These are phyloP conservation scores for Solanum tarapatanum DNA, from an alignment of 257 asterid species.

Conservation along the genomic window DNA sequence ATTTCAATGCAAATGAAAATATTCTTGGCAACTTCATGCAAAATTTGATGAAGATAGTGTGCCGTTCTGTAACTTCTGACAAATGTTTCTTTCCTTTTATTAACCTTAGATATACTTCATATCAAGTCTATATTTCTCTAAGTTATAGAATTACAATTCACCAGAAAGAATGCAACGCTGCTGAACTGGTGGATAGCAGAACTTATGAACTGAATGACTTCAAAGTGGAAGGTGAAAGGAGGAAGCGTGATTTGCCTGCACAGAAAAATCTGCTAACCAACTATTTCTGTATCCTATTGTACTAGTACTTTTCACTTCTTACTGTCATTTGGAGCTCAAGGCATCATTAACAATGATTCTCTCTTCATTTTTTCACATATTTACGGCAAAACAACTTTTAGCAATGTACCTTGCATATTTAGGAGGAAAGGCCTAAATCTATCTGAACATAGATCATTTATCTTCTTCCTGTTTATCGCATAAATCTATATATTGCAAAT, in stretches of 20 bases:
- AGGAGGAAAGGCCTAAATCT: background rate
- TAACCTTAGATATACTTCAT: background rate
- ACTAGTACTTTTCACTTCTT: background rate
- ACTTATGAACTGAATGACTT: constrained; percentile 46
- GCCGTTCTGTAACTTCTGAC: background rate
- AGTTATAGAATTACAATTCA: background rate
- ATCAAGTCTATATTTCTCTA: background rate
- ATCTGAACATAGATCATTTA: background rate
- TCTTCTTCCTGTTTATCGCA: background rate
- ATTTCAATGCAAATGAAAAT: background rate
- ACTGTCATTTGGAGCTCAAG: background rate
- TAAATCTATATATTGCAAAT: background rate
- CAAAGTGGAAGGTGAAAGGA: constrained; percentile 55
- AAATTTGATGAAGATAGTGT: background rate
- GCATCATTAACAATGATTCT: background rate
- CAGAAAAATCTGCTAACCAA: constrained; percentile 83
- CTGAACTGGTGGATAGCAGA: constrained; percentile 22
- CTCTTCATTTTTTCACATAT: background rate
- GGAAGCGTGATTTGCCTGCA: constrained; percentile 77
- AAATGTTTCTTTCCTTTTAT: background rate
- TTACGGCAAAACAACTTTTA: background rate
- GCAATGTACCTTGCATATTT: background rate
- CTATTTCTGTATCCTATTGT: constrained; percentile 83
- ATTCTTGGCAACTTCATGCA: background rate
- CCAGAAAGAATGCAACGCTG: constrained; percentile 32